Conservation (phyloP, 371 early-diverging fungal genomes). For the Coemansia sp. region DNA sequence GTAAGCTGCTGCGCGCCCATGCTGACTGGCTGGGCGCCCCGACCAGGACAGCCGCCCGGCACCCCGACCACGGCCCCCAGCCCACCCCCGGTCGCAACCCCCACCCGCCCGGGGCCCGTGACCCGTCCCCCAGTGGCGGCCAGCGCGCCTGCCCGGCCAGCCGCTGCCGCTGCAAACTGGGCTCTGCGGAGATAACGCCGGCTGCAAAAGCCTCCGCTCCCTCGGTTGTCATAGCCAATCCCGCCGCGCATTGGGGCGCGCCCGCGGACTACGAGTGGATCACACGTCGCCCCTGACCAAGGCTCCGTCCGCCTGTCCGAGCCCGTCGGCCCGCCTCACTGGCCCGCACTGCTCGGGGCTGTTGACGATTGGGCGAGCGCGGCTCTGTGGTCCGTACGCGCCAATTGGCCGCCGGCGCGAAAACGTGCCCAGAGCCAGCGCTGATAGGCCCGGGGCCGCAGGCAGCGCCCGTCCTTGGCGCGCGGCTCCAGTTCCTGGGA, state of each 20-base stretch:
- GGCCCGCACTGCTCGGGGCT: background rate
- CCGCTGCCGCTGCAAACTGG: conserved; percentile 9
- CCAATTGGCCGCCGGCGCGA: no score
- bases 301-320: conserved; percentile 2
- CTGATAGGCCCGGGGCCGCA: background rate
- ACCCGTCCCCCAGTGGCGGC: conserved; percentile 18
- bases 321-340: background rate
- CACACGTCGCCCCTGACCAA: background rate
- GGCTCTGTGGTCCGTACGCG: no score
- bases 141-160: background rate
- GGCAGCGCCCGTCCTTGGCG: background rate
- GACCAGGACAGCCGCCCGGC: background rate
- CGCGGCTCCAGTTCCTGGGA: background rate
- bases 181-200: conserved; percentile 11
- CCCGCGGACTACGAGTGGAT: conserved; percentile 3
- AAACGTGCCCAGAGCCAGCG: background rate
- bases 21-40: conserved; percentile 17
- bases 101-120: conserved; percentile 6
- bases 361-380: background rate
- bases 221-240: conserved; percentile 13
- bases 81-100: conserved; percentile 1
- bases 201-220: conserved; percentile 13
- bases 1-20: conserved; percentile 8
- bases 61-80: no score
- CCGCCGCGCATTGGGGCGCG: conserved; percentile 5